phyloP scores from a whole-genome alignment of 495 filamentous ascomycete genomes.

The Pyrenopolyporus hunteri region DNA sequence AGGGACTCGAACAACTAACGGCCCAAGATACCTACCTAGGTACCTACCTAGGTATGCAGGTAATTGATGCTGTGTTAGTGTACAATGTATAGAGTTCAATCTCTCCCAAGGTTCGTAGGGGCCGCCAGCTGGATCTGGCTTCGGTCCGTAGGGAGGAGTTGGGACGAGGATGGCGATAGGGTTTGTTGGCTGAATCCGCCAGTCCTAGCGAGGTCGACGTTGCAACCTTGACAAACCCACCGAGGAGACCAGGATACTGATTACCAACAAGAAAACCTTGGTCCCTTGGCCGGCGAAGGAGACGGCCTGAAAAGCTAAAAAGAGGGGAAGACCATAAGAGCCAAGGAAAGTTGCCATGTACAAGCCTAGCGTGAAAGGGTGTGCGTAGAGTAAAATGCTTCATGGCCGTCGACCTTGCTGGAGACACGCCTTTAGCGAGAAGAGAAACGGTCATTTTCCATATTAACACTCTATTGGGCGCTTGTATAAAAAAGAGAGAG shows the following conservation, averaged over 20 bases:
- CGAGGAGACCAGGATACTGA: slow-evolving; percentile 33
- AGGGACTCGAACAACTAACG: slow-evolving; percentile 1
- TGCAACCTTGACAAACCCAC: slow-evolving; percentile 40
- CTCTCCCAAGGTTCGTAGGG: slow-evolving; percentile 29
- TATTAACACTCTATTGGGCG: slow-evolving; percentile 47
- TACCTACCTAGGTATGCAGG: not conserved
- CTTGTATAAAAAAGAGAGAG: slow-evolving; percentile 38
- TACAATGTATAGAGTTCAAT: slow-evolving; percentile 19
- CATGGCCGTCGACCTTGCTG: slow-evolving; percentile 22
- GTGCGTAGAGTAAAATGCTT: slow-evolving; percentile 24
- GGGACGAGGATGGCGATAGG: slow-evolving; percentile 38
- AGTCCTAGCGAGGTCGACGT: slow-evolving; percentile 35
- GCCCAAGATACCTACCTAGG: too few relatives aligned
- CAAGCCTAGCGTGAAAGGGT: slow-evolving; percentile 21
- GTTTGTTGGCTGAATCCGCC: slow-evolving; percentile 41
- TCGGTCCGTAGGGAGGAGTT: slow-evolving; percentile 37
- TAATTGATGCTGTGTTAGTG: slow-evolving; percentile 12
- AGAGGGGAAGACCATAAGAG: slow-evolving; percentile 31
- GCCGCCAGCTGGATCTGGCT: slow-evolving; percentile 39
- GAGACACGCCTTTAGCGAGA: slow-evolving; percentile 31
- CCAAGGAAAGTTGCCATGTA: slow-evolving; percentile 32
- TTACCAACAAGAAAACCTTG: slow-evolving; percentile 46
- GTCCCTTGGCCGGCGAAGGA: slow-evolving; percentile 33
- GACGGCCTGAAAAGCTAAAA: slow-evolving; percentile 28
- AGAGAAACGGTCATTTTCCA: slow-evolving; percentile 42